phyloP scores from a whole-genome alignment of 2,329 filamentous ascomycete species.

The Pezicula neosporulosa region DNA sequence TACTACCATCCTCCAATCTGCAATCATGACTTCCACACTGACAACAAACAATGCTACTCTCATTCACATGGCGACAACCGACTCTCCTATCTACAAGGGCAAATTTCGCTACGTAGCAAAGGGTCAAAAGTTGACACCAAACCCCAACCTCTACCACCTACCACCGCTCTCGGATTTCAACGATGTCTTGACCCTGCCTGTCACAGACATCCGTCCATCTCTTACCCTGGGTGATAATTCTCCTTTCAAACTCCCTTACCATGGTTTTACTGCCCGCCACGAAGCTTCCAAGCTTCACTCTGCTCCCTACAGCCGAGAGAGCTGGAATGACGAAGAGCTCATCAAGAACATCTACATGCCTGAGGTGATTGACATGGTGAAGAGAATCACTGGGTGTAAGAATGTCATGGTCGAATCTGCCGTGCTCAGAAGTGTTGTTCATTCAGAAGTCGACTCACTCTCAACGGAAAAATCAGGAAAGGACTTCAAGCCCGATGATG shows the following conservation, averaged over 20 bases:
- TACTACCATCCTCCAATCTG: neutral
- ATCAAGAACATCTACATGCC: slow-evolving; percentile 22
- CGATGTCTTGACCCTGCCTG: slow-evolving; percentile 2
- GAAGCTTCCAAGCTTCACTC: slow-evolving; percentile 19
- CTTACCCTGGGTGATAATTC: neutral
- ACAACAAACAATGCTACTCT: neutral
- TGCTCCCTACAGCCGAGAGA: slow-evolving; percentile 13
- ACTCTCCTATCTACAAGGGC: neutral
- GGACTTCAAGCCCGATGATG: slow-evolving; percentile 10
- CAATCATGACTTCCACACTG: neutral
- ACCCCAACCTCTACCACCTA: slow-evolving; percentile 3
- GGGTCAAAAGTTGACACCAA: neutral
- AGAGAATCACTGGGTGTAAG: slow-evolving; percentile 24
- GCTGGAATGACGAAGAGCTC: slow-evolving; percentile 20
- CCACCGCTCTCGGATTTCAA: slow-evolving; percentile 4
- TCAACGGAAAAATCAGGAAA: slow-evolving; percentile 10
- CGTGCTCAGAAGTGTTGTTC: slow-evolving; percentile 19
- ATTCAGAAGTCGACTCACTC: slow-evolving; percentile 20
- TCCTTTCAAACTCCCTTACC: slow-evolving; percentile 3
- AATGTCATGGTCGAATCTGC: slow-evolving; percentile 22
- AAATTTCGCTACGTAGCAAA: neutral
- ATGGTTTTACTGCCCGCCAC: slow-evolving; percentile 15
- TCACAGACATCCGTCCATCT: slow-evolving; percentile 4
- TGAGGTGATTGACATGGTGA: slow-evolving; percentile 23
- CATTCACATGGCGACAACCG: neutral